Evolutionary conservation across 2,329 filamentous ascomycete genomes (phyloP).

Genomic region (Amylocarpus encephaloides): DNA sequence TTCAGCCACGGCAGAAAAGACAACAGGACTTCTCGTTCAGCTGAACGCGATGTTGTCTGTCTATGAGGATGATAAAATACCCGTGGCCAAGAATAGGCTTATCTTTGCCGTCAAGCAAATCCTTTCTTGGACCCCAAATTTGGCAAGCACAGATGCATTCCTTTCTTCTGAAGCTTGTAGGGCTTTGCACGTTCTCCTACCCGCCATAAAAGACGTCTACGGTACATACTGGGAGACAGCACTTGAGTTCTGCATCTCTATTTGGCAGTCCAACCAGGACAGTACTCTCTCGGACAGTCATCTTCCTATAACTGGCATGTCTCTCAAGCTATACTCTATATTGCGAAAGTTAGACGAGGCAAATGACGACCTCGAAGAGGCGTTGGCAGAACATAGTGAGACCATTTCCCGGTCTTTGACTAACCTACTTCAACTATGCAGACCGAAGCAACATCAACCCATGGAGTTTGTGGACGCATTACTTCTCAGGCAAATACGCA

Average conservation of each 20-base stretch:
- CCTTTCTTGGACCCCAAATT: constrained; percentile 59
- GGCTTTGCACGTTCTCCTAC: constrained; percentile 56
- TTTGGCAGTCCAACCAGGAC: constrained; percentile 47
- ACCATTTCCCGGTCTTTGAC: constrained; percentile 53
- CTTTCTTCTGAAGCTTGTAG: constrained; percentile 49
- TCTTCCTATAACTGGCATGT: constrained; percentile 62
- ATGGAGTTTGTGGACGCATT: constrained; percentile 69
- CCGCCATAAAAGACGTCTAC: constrained; percentile 73
- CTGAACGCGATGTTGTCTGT: constrained; percentile 47
- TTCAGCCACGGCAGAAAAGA: constrained; percentile 38
- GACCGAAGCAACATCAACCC: constrained; percentile 51
- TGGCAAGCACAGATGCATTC: constrained; percentile 38
- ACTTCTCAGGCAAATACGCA: constrained; percentile 61
- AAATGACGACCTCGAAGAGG: constrained; percentile 82
- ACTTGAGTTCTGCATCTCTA: constrained; percentile 50
- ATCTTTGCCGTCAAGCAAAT: constrained; percentile 78
- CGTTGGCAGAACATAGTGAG: constrained; percentile 55
- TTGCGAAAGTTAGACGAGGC: constrained; percentile 61
- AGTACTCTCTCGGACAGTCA: constrained; percentile 39
- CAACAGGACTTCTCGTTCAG: constrained; percentile 45
- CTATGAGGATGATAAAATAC: constrained; percentile 47
- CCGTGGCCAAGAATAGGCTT: constrained; percentile 45
- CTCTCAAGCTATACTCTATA: constrained; percentile 61
- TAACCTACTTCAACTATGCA: constrained; percentile 51
- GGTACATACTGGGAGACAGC: constrained; percentile 77